These are phyloP conservation scores for Yamadazyma scolyti DNA, from an alignment of 805 yeast species.

Conservation along the genomic window DNA sequence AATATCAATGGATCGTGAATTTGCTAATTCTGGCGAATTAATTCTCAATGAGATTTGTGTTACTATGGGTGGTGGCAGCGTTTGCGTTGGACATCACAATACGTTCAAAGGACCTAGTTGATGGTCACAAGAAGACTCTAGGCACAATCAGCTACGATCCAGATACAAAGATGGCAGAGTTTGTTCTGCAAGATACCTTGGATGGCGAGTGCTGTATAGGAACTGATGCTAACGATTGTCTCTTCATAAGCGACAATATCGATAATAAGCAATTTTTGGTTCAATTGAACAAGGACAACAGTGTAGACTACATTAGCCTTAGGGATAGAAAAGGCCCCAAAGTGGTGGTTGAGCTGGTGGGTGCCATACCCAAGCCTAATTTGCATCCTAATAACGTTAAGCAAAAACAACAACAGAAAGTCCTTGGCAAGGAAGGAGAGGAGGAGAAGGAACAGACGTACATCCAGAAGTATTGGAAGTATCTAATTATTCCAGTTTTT, in stretches of 20 bases:
- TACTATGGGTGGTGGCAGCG: too few species aligned
- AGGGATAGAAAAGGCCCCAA: conserved; percentile 1
- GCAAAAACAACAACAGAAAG: conserved; percentile 4
- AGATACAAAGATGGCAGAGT: too few species aligned
- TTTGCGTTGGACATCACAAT: too few species aligned
- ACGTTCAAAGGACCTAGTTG: too few species aligned
- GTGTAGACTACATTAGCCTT: not conserved
- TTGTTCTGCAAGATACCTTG: too few species aligned
- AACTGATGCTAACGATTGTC: conserved; percentile 32
- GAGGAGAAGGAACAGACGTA: conserved; percentile 39
- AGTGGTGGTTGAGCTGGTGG: not conserved
- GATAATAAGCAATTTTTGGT: conserved; percentile 10
- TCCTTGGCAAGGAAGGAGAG: conserved; percentile 14
- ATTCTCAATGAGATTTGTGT: too few species aligned
- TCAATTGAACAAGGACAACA: conserved; percentile 1
- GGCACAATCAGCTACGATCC: too few species aligned
- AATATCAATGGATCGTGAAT: too few species aligned
- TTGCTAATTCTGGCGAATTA: too few species aligned
- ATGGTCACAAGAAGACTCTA: too few species aligned
- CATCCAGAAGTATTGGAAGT: conserved; percentile 62
- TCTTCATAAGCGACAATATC: conserved; percentile 13
- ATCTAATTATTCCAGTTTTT: conserved; percentile 49
- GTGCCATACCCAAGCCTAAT: conserved; percentile 25
- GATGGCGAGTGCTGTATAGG: conserved; percentile 17
- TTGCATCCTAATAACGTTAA: conserved; percentile 18